These are phyloP conservation scores for Naegleria fowleri DNA, from an alignment of 208 protist species.

Conservation along the genomic window DNA sequence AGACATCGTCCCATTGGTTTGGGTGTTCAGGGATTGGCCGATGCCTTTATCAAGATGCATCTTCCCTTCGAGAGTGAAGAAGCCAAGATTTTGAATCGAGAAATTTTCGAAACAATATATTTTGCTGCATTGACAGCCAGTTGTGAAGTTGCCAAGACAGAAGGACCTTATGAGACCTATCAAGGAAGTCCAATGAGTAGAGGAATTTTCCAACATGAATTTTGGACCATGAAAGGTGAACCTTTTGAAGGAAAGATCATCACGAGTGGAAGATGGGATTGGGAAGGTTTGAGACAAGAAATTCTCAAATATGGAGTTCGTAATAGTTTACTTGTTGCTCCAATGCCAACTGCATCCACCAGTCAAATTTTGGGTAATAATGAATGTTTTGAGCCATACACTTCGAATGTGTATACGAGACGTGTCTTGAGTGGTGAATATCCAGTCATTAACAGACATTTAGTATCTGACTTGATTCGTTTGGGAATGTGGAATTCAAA, in stretches of 20 bases:
- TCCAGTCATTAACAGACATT: constrained; percentile 96
- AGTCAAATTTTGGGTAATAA: constrained; percentile 99
- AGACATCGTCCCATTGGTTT: constrained; percentile 95
- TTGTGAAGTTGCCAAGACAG: constrained; percentile 74
- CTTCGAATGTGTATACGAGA: constrained; percentile 96
- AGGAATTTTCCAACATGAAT: constrained; percentile 97
- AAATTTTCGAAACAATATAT: constrained; percentile 99
- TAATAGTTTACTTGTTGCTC: constrained; percentile 96
- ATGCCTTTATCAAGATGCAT: constrained; percentile 90
- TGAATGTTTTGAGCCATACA: constrained; percentile 99
- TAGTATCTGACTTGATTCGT: constrained; percentile 88
- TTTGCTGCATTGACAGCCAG: constrained; percentile 81
- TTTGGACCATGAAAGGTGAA: constrained; percentile 82
- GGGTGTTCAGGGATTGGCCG: constrained; percentile 97
- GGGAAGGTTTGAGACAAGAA: constrained; percentile 75
- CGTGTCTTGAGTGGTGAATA: constrained; percentile 97
- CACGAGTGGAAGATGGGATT: constrained; percentile 79
- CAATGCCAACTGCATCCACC: constrained; percentile 99
- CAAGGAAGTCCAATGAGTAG: constrained; percentile 82
- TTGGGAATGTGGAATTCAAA: constrained; percentile 81
- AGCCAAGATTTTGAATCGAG: constrained; percentile 85
- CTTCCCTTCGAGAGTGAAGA: constrained; percentile 84
- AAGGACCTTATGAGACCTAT: constrained; percentile 90
- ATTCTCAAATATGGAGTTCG: constrained; percentile 84
- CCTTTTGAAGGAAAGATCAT: not conserved